These are phyloP conservation scores for Flaveria ramosissima DNA, from an alignment of 129 eudicot species.

Conservation along the genomic window DNA sequence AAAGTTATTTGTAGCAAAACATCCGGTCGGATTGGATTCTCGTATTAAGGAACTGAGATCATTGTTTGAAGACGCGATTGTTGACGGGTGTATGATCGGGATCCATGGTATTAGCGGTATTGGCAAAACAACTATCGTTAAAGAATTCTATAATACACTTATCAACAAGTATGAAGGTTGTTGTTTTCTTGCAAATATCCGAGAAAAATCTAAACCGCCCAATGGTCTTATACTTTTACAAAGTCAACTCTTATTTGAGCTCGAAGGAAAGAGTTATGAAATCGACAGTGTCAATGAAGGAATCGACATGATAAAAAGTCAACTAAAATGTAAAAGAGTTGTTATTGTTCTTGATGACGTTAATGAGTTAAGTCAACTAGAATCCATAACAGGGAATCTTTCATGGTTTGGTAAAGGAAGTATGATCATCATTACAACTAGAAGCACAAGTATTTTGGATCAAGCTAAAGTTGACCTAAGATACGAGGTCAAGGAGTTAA, in stretches of 20 bases:
- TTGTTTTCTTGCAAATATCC: not conserved
- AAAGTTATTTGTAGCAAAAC: not conserved
- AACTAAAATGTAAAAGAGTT: not conserved
- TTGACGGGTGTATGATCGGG: not conserved
- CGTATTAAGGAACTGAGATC: not conserved
- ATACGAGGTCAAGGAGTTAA: not conserved
- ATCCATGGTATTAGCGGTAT: constrained; percentile 4
- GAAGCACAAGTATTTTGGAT: not conserved
- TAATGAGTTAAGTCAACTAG: not conserved
- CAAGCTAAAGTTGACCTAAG: not conserved
- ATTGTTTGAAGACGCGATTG: not conserved
- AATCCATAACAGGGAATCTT: not conserved
- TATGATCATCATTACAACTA: not conserved
- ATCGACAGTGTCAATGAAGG: not conserved
- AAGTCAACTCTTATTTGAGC: constrained; percentile 1
- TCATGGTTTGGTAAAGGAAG: constrained; percentile 3
- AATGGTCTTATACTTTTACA: not conserved
- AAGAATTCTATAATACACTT: not conserved
- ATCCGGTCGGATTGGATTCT: constrained; percentile 5
- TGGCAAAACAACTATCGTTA: constrained; percentile 8
- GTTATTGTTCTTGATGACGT: not conserved
- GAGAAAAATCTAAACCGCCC: not conserved
- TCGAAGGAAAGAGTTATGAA: not conserved
- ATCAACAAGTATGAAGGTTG: not conserved
- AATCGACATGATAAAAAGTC: not conserved